A percentile compares a stretch with the other conserved stretches of the same genome.
phyloP scores from a whole-genome alignment of 1,139 yeast species.

The Pichia sp. region DNA sequence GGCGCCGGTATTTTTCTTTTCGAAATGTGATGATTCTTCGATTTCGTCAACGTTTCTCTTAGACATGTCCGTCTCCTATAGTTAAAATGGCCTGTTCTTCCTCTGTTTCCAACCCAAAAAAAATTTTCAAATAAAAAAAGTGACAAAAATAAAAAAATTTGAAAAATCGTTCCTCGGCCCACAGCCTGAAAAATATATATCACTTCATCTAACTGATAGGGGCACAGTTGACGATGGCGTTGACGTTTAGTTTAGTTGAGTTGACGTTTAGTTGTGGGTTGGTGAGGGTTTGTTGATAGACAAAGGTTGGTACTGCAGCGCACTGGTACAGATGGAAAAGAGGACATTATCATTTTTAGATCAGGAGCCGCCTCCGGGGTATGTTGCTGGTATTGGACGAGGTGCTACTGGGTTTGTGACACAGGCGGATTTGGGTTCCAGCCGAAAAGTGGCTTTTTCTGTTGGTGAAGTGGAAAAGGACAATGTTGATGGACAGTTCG shows the following conservation, averaged over 20 bases:
- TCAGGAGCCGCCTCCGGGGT: constrained; percentile 84
- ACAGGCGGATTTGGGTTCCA: constrained; percentile 63
- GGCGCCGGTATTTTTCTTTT: constrained; percentile 22
- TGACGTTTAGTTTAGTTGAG: too few species aligned
- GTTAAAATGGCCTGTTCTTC: too few species aligned
- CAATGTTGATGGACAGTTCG: background rate
- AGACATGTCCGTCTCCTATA: constrained; percentile 35
- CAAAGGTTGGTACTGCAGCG: background rate
- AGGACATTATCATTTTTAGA: constrained; percentile 44
- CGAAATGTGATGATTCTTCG: constrained; percentile 20
- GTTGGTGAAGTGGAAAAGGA: constrained; percentile 29
- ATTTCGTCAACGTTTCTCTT: constrained; percentile 39
- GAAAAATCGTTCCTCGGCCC: too few species aligned
- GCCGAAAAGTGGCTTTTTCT: constrained; percentile 28
- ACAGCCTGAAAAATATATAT: too few species aligned
- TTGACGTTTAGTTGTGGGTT: too few species aligned
- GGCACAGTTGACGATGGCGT: too few species aligned
- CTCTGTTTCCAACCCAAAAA: too few species aligned
- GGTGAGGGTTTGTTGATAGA: background rate
- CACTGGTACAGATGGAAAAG: background rate
- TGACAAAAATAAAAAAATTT: too few species aligned
- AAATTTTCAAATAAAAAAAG: too few species aligned
- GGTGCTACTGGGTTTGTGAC: constrained; percentile 95
- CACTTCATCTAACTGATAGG: too few species aligned
- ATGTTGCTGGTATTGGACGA: constrained; percentile 87